A percentile compares a stretch with the other conserved stretches of the same genome.
Conservation (phyloP, 495 filamentous ascomycete genomes). For the Bathelium albidoporum region DNA sequence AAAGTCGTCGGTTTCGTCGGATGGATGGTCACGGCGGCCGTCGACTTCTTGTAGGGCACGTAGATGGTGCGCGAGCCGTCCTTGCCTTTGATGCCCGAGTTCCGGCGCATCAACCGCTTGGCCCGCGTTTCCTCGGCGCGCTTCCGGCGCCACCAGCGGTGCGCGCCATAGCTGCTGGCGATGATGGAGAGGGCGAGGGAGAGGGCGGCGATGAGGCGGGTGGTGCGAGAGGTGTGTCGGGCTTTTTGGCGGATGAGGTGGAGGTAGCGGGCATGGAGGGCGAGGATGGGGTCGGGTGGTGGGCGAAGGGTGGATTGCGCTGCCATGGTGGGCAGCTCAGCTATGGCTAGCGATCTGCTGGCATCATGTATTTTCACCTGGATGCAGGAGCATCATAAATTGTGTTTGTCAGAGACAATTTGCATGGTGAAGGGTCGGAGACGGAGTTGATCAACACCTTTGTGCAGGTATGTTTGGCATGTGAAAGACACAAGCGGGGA, state of each 20-base stretch:
- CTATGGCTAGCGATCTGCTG: background rate
- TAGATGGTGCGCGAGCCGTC: slow-evolving; percentile 91
- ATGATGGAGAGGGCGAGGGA: slow-evolving; percentile 67
- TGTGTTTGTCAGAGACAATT: background rate
- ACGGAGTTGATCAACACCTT: background rate
- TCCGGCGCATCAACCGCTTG: slow-evolving; percentile 68
- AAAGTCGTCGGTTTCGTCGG: slow-evolving; percentile 92
- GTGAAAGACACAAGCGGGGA: background rate
- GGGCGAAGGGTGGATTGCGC: slow-evolving; percentile 20
- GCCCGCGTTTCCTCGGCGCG: slow-evolving; percentile 71
- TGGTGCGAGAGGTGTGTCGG: slow-evolving; percentile 34
- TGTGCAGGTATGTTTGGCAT: background rate
- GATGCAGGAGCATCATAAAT: background rate
- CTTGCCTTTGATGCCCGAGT: slow-evolving; percentile 84
- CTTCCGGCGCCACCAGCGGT: slow-evolving; percentile 58
- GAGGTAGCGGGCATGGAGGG: slow-evolving; percentile 22
- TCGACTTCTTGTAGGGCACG: slow-evolving; percentile 76
- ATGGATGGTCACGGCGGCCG: slow-evolving; percentile 82
- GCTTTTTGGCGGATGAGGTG: slow-evolving; percentile 14
- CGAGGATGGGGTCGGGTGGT: slow-evolving; percentile 6
- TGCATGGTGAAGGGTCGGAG: too few relatives aligned
- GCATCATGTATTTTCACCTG: background rate
- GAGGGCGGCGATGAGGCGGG: slow-evolving; percentile 64
- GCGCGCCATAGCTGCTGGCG: slow-evolving; percentile 60
- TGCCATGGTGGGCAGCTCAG: slow-evolving; percentile 13